Conservation (phyloP, 202 grass and related monocot species). For the Eragrostis tef region DNA sequence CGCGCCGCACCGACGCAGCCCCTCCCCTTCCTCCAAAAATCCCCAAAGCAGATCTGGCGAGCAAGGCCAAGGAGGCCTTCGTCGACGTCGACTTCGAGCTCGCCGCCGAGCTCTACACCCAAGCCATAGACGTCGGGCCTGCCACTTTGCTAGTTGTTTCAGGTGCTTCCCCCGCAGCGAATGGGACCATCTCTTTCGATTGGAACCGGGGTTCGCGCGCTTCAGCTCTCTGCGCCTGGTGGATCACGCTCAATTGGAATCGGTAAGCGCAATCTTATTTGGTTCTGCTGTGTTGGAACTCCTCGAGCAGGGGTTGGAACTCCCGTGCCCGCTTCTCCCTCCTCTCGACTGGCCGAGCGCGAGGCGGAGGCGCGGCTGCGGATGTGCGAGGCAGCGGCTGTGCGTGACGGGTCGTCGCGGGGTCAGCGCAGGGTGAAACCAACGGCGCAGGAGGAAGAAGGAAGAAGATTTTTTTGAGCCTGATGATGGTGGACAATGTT, state of each 20-base stretch:
- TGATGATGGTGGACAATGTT: too few relatives aligned
- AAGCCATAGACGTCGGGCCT: constrained; percentile 72
- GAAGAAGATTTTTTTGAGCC: too few relatives aligned
- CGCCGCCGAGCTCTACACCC: constrained; percentile 82
- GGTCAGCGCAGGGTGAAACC: too few relatives aligned
- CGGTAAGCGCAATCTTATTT: neutral
- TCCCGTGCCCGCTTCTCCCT: too few relatives aligned
- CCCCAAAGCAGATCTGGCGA: constrained; percentile 93
- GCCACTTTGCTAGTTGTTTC: neutral
- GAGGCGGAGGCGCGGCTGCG: too few relatives aligned
- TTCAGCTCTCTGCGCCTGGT: neutral
- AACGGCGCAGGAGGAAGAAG: too few relatives aligned
- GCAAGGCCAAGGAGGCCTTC: constrained; percentile 85
- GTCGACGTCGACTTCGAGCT: constrained; percentile 94
- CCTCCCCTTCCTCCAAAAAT: too few relatives aligned
- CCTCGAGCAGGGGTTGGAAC: neutral
- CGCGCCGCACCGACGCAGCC: too few relatives aligned
- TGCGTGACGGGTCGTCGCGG: too few relatives aligned
- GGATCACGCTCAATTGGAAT: neutral
- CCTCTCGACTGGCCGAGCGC: too few relatives aligned
- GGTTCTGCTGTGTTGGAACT: neutral
- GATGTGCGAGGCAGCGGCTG: too few relatives aligned
- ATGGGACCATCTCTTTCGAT: neutral
- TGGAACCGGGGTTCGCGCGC: neutral
- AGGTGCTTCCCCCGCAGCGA: neutral